Percentiles rank a stretch among this genome's conserved stretches.
These are phyloP conservation scores for Entomortierella beljakovae DNA, from an alignment of 192 early-diverging fungal species.

Conservation along the genomic window DNA sequence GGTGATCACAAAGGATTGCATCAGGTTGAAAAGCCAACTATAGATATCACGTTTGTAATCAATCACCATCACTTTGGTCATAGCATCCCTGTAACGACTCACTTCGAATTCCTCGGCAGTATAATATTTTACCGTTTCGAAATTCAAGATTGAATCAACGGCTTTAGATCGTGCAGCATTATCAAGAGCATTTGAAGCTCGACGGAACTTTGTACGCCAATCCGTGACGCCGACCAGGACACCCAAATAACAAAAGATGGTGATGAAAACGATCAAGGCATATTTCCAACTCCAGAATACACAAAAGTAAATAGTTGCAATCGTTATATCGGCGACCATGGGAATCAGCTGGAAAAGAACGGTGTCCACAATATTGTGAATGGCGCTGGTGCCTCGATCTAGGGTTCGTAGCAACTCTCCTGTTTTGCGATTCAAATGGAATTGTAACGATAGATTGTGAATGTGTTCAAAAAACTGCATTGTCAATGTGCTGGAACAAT, in stretches of 20 bases:
- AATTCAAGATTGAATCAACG: conserved; percentile 96
- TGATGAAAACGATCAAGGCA: conserved; percentile 86
- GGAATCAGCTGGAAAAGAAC: conserved; percentile 94
- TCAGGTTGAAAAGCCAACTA: conserved; percentile 85
- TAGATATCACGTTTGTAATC: conserved; percentile 84
- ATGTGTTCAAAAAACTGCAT: conserved; percentile 92
- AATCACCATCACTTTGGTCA: conserved; percentile 83
- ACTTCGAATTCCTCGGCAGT: conserved; percentile 91
- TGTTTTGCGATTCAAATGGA: conserved; percentile 95
- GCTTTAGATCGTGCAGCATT: conserved; percentile 84
- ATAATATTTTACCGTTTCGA: conserved; percentile 99
- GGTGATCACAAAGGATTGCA: conserved; percentile 91
- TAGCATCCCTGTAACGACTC: conserved; percentile 79
- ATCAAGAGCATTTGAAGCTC: conserved; percentile 88
- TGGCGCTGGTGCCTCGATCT: conserved; percentile 81
- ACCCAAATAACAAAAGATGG: conserved; percentile 88
- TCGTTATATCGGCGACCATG: conserved; percentile 85
- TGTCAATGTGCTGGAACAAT: conserved; percentile 92
- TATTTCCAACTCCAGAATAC: conserved; percentile 77
- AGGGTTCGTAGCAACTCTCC: conserved; percentile 94
- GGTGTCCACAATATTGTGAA: conserved; percentile 81
- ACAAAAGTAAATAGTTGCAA: conserved; percentile 82
- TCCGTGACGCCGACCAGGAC: conserved; percentile 89
- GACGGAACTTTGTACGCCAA: conserved; percentile 85
- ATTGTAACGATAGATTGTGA: conserved; percentile 88